phyloP scores from a whole-genome alignment of 148 eudicot species.

The Pouteria glomerata region DNA sequence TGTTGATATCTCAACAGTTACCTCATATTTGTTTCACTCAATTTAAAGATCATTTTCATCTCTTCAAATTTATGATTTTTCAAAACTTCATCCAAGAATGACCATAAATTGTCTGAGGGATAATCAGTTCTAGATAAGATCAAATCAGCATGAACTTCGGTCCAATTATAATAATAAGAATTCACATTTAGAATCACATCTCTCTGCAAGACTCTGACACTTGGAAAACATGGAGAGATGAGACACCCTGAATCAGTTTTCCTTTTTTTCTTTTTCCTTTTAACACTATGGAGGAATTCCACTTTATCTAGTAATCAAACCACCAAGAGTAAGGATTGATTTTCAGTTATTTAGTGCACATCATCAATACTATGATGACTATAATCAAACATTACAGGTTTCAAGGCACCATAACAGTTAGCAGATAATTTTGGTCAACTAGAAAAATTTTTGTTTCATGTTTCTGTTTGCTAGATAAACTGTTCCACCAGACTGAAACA shows the following conservation, averaged over 20 bases:
- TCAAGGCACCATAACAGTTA: not conserved
- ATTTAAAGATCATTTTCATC: not conserved
- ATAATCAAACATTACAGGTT: too few relatives aligned
- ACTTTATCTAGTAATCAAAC: not conserved
- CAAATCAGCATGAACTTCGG: not conserved
- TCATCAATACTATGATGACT: too few relatives aligned
- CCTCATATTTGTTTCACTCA: not conserved
- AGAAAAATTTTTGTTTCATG: not conserved
- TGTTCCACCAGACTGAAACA: too few relatives aligned
- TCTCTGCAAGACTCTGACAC: not conserved
- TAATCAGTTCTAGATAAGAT: not conserved
- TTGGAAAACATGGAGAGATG: not conserved
- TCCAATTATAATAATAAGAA: not conserved
- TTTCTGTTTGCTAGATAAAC: not conserved
- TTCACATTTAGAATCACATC: not conserved
- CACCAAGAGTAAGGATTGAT: too few relatives aligned
- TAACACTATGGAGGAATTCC: not conserved
- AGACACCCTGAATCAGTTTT: not conserved
- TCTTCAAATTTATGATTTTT: not conserved
- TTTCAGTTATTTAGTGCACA: too few relatives aligned
- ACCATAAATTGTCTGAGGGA: not conserved
- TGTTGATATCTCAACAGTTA: not conserved
- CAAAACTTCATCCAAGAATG: not conserved
- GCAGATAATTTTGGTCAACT: not conserved
- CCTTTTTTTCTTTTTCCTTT: not conserved